Percentiles rank a stretch among this genome's conserved stretches.
Conservation (phyloP, 345 rosid species). For the Heritiera littoralis region DNA sequence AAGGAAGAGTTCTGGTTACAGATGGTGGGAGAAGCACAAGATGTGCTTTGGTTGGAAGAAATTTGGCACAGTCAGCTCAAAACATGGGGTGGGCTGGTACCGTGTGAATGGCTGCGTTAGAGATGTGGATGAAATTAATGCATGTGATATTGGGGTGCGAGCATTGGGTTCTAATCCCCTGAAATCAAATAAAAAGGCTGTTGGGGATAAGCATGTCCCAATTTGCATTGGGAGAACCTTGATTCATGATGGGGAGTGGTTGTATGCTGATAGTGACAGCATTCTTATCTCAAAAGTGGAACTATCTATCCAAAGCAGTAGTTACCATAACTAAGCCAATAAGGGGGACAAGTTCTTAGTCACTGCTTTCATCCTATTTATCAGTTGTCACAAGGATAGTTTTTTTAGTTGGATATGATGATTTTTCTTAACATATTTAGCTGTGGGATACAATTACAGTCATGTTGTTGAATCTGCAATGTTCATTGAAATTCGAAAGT, state of each 20-base stretch:
- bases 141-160: conserved; percentile 70
- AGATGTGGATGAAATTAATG: conserved; percentile 83
- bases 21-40: conserved; percentile 94
- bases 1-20: conserved; percentile 74
- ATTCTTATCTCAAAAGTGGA: conserved; percentile 63
- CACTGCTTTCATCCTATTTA: too few species aligned
- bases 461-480: conserved; percentile 1
- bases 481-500: not conserved
- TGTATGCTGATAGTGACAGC: conserved; percentile 88
- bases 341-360: not conserved
- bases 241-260: conserved; percentile 76
- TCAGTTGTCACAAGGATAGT: not conserved
- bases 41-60: conserved; percentile 83
- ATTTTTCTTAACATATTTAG: not conserved
- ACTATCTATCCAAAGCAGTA: conserved; percentile 45
- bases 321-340: not conserved
- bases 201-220: conserved; percentile 67
- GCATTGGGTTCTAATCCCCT: conserved; percentile 79
- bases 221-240: conserved; percentile 62
- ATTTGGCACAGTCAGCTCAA: conserved; percentile 69
- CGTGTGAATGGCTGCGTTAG: conserved; percentile 74
- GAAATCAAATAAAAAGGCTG: conserved; percentile 75
- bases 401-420: not conserved
- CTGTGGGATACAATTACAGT: not conserved
- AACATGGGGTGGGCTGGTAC: conserved; percentile 88